phyloP scores from a whole-genome alignment of 352 stramenopile species.

The Globisporangium megalacanthum region DNA sequence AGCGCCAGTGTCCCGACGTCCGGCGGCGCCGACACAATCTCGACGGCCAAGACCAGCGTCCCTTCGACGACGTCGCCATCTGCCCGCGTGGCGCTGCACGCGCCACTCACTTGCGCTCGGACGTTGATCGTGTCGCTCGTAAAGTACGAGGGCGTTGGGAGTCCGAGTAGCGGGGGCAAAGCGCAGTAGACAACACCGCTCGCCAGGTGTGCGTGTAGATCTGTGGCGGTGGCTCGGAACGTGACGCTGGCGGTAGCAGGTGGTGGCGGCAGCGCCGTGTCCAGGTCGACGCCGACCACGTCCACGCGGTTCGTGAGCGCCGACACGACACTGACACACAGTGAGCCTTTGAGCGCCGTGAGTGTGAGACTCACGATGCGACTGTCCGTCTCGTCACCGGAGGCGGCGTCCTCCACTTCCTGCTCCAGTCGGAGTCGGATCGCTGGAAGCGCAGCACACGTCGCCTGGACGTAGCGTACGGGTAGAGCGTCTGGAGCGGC shows the following conservation, averaged over 20 bases:
- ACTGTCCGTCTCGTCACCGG: background rate
- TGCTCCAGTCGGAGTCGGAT: background rate
- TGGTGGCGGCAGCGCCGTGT: background rate
- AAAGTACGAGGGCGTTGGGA: background rate
- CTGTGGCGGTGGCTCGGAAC: slow-evolving; percentile 15
- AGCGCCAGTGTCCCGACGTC: slow-evolving; percentile 12
- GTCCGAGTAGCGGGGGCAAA: slow-evolving; percentile 2
- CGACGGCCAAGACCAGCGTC: slow-evolving; percentile 14
- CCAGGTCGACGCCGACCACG: slow-evolving; percentile 1
- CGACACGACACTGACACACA: slow-evolving; percentile 3
- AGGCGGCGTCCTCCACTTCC: background rate
- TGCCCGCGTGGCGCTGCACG: slow-evolving; percentile 8
- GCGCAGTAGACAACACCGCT: slow-evolving; percentile 20
- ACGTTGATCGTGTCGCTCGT: slow-evolving; percentile 9
- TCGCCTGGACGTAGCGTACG: background rate
- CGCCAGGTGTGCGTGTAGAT: slow-evolving; percentile 18
- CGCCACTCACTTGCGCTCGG: slow-evolving; percentile 2
- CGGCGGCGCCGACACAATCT: slow-evolving; percentile 8
- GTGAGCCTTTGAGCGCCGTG: background rate
- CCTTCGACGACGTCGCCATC: slow-evolving; percentile 1
- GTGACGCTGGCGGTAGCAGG: background rate
- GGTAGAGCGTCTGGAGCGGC: background rate
- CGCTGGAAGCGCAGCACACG: slow-evolving; percentile 1
- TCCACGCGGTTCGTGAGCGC: slow-evolving; percentile 8
- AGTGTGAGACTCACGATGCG: slow-evolving; percentile 1